Evolutionary conservation across 2,329 filamentous ascomycete genomes (phyloP).

Genomic region (Apiospora kogelbergensis): DNA sequence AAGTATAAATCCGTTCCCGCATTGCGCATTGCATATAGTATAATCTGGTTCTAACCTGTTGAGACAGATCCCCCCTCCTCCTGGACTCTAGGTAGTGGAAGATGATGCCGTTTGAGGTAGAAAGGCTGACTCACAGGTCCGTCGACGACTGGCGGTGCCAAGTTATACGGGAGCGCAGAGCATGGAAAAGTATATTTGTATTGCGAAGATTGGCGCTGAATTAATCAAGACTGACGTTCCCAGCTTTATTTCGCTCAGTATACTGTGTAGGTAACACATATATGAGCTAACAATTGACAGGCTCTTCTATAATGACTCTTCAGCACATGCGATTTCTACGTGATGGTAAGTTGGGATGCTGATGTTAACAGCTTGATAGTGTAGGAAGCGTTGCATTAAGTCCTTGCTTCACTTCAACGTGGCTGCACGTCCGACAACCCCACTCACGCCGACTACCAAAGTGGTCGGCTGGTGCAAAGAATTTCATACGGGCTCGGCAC

Average conservation of each 20-base stretch:
- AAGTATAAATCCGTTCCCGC: slow-evolving; percentile 60
- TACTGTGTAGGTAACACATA: slow-evolving; percentile 6
- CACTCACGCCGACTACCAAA: neutral
- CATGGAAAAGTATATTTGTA: slow-evolving; percentile 6
- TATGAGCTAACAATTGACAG: slow-evolving; percentile 4
- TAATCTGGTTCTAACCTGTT: slow-evolving; percentile 18
- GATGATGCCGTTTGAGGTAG: slow-evolving; percentile 10
- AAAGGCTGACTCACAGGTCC: slow-evolving; percentile 5
- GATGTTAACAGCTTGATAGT: slow-evolving; percentile 3
- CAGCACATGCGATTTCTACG: neutral
- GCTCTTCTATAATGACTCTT: neutral
- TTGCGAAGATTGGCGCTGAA: neutral
- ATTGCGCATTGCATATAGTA: slow-evolving; percentile 7
- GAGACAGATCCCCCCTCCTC: slow-evolving; percentile 53
- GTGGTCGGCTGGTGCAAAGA: neutral
- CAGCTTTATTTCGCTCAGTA: neutral
- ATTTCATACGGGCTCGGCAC: neutral
- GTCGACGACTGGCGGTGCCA: neutral
- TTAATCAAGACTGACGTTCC: slow-evolving; percentile 6
- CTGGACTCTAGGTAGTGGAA: slow-evolving; percentile 43
- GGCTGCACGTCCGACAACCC: neutral
- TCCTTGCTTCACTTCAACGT: neutral
- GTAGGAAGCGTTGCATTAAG: neutral
- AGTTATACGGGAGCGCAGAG: slow-evolving; percentile 2
- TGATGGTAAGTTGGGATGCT: slow-evolving; percentile 1